Percentiles rank a stretch among this genome's conserved stretches.
These are phyloP conservation scores for Exophiala xenobiotica DNA, from an alignment of 2,329 filamentous ascomycete genomes.

Conservation along the genomic window DNA sequence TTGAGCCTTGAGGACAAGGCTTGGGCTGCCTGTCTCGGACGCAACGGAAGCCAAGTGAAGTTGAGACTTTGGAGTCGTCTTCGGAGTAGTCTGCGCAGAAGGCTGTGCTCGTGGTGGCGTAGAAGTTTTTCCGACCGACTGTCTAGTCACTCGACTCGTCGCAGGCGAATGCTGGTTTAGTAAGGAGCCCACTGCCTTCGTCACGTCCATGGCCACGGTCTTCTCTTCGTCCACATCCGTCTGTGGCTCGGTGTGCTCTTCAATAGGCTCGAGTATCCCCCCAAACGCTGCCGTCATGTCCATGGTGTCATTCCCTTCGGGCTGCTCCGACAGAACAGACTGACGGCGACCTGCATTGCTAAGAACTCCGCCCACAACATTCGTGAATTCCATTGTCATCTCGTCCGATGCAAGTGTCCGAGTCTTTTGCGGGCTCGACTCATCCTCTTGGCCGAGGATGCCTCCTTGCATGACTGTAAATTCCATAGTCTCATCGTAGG, in stretches of 20 bases:
- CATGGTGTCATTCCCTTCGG: constrained; percentile 51
- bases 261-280: constrained; percentile 43
- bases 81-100: constrained; percentile 10
- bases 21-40: constrained; percentile 56
- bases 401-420: constrained; percentile 46
- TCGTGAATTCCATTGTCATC: constrained; percentile 50
- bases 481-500: constrained; percentile 53
- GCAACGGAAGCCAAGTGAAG: constrained; percentile 38
- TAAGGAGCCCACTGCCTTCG: constrained; percentile 62
- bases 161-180: constrained; percentile 39
- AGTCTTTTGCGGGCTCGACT: constrained; percentile 36
- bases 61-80: constrained; percentile 26
- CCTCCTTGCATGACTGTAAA: constrained; percentile 56
- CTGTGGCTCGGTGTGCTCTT: constrained; percentile 40
- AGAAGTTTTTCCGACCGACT: constrained; percentile 5
- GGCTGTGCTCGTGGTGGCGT: constrained; percentile 34
- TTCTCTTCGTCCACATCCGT: constrained; percentile 40
- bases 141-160: constrained; percentile 1
- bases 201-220: constrained; percentile 67
- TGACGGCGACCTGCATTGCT: constrained; percentile 7
- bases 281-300: constrained; percentile 57
- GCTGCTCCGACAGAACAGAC: constrained; percentile 22
- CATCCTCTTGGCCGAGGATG: constrained; percentile 38
- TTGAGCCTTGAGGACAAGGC: constrained; percentile 51
- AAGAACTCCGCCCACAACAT: constrained; percentile 43